phyloP scores from a whole-genome alignment of 306 rosid genomes.

The Pachyrhizus erosus region DNA sequence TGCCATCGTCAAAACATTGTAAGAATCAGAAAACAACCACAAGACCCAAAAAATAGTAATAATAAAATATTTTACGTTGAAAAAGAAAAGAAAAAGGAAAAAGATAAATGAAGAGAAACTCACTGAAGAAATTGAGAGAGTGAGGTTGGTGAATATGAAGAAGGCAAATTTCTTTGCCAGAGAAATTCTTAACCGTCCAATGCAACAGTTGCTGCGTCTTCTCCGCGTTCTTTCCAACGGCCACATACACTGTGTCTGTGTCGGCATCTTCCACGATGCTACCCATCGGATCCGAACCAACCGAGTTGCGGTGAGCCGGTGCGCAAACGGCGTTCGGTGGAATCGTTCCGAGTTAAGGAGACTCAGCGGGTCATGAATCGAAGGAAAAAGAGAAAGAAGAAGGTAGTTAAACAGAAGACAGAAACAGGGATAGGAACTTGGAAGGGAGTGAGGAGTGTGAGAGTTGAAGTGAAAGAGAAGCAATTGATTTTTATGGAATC shows the following conservation, averaged over 20 bases:
- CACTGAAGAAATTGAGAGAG: constrained; percentile 47
- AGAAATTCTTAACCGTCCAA: constrained; percentile 69
- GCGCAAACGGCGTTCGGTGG: not conserved
- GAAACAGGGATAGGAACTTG: not conserved
- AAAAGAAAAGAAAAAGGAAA: not conserved
- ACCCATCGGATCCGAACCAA: constrained; percentile 60
- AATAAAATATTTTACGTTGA: not conserved
- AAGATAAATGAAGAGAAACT: constrained; percentile 36
- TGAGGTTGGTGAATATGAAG: constrained; percentile 69
- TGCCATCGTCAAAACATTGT: not conserved
- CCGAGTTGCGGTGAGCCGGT: not conserved
- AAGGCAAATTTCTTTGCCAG: constrained; percentile 64
- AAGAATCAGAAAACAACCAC: constrained; percentile 14
- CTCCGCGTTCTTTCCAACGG: constrained; percentile 65
- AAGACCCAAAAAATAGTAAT: not conserved
- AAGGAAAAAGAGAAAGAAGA: not conserved
- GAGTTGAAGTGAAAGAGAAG: constrained; percentile 35
- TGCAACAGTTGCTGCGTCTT: constrained; percentile 55
- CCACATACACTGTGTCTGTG: constrained; percentile 63
- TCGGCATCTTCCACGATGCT: constrained; percentile 55
- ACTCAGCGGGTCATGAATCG: not conserved
- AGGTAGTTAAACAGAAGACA: not conserved
- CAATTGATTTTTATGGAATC: constrained; percentile 26
- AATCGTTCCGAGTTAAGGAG: constrained; percentile 7
- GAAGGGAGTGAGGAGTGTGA: not conserved